Base-by-base conservation (phyloP, 225 moss, liverwort and hornwort genomes). In the Pseudisothecium myosuroides region DNA sequence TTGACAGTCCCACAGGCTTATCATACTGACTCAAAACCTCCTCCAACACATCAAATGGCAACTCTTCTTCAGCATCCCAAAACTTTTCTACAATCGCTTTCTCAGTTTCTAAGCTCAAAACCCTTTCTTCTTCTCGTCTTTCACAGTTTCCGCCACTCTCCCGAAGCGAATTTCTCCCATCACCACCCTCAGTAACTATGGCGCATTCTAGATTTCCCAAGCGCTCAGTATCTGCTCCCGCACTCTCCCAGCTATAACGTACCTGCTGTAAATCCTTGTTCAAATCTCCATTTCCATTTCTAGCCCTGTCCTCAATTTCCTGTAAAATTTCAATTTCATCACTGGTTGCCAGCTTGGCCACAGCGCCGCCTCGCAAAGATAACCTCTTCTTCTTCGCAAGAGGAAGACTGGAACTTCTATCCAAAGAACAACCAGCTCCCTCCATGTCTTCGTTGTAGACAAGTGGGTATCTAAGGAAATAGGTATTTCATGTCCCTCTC, bases 11-110 rank as follows among this genome's bases (percentile, higher is more conserved):
- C 79, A 36, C 66, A 72, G 91, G 91, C 74, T 90, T 91, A 82
- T 92, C 94, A 80, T 92, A 91, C 68, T 89, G 91, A 82, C 91
- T 92, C 83, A 94, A n/a, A 87, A 92, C 91, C 83, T 92, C 91
- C 88, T 92, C 92, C 82, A 94, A 74, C 78, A 87, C 80, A 83
- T 92, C 92, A 59, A 88, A 86, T 37, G 92, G 86, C 68, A 93
- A 88, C 29, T 71, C 92, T 68, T 84, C 92, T 77, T 92, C 89
- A 41, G 76, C 41, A 82, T 90, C 91, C 76, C 80, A 88, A 73
- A 92, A 91, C 61, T 84, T 87, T 43, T 90, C 94, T 49, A 56
- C 45, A 49, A 60, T 61, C 37, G 15, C 76, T 12, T 81, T 71
- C 76, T 81, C 27, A 6, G 84, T 55, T 47, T 72, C 82, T 21